phyloP scores from a whole-genome alignment of 371 early-diverging fungal species.

The Mortierella sp. region DNA sequence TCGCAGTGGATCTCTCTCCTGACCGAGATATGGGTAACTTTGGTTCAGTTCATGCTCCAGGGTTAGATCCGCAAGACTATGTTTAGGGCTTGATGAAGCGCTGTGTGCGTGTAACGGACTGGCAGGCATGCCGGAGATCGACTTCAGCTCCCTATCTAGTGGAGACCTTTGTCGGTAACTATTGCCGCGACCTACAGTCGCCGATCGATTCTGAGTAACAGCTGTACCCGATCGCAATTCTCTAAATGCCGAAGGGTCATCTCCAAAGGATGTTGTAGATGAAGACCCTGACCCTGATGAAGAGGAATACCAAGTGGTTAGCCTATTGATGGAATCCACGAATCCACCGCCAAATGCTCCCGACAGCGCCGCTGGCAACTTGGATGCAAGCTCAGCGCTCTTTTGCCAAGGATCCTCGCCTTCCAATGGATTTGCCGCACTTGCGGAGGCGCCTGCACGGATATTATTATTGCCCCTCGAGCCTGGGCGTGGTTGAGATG shows the following conservation, averaged over 20 bases:
- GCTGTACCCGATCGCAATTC: slow-evolving; percentile 20
- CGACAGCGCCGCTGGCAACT: slow-evolving; percentile 34
- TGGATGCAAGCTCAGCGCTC: slow-evolving; percentile 40
- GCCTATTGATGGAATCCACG: slow-evolving; percentile 35
- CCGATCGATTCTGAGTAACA: slow-evolving; percentile 27
- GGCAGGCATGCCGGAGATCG: slow-evolving; percentile 16
- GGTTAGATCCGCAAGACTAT: slow-evolving; percentile 38
- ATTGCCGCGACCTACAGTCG: slow-evolving; percentile 45
- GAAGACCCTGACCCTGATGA: slow-evolving; percentile 8
- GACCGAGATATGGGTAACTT: slow-evolving; percentile 9
- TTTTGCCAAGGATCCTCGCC: slow-evolving; percentile 38
- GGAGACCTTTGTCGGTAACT: slow-evolving; percentile 31
- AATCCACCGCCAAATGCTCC: slow-evolving; percentile 45
- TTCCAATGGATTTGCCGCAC: neutral
- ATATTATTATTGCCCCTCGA: slow-evolving; percentile 13
- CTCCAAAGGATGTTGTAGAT: slow-evolving; percentile 7
- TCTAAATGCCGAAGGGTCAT: slow-evolving; percentile 16
- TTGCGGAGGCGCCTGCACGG: neutral
- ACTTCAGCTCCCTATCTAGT: slow-evolving; percentile 36
- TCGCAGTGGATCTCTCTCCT: slow-evolving; percentile 20
- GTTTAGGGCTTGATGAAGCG: slow-evolving; percentile 31
- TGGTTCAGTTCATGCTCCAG: slow-evolving; percentile 33
- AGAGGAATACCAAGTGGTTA: slow-evolving; percentile 44
- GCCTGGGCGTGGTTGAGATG: slow-evolving; percentile 10
- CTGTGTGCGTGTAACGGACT: slow-evolving; percentile 10